Conservation (phyloP, 78 protist genomes). For the Tieghemostelium lacteum region DNA sequence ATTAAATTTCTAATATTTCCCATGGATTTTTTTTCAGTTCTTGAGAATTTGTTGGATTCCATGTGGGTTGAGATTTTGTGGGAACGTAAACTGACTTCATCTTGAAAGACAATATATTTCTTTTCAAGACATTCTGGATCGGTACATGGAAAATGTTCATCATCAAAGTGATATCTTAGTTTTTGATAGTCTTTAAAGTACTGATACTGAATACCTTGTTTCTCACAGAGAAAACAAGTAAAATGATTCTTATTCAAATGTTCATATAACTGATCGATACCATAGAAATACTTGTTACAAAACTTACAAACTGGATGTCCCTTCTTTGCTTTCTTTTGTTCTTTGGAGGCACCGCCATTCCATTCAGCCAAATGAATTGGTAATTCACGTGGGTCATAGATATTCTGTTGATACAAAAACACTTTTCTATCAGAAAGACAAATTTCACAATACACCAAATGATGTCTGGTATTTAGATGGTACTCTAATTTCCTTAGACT, state of each 20-base stretch:
- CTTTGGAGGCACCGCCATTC: slow-evolving; percentile 54
- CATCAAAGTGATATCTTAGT: slow-evolving; percentile 59
- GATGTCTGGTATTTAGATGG: slow-evolving; percentile 35
- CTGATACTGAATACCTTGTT: slow-evolving; percentile 56
- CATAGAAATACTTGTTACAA: slow-evolving; percentile 67
- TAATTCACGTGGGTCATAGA: slow-evolving; percentile 51
- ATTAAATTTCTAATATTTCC: slow-evolving; percentile 15
- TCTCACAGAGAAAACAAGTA: slow-evolving; percentile 69
- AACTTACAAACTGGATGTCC: slow-evolving; percentile 81
- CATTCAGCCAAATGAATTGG: slow-evolving; percentile 72
- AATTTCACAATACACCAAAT: slow-evolving; percentile 45
- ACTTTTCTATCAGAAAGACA: slow-evolving; percentile 74
- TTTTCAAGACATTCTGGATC: slow-evolving; percentile 72
- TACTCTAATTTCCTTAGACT: slow-evolving; percentile 24
- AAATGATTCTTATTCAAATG: slow-evolving; percentile 64
- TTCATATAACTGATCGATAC: slow-evolving; percentile 70
- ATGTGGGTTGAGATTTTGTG: slow-evolving; percentile 64
- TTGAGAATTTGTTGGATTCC: slow-evolving; percentile 23
- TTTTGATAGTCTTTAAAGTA: slow-evolving; percentile 56
- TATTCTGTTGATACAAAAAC: slow-evolving; percentile 56
- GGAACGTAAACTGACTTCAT: slow-evolving; percentile 23
- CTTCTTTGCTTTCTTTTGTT: slow-evolving; percentile 28
- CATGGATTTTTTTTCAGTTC: slow-evolving; percentile 4
- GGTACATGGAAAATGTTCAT: slow-evolving; percentile 68
- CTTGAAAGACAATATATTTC: slow-evolving; percentile 66